Conservation (phyloP, 306 rosid species). For the Urtica urens region DNA sequence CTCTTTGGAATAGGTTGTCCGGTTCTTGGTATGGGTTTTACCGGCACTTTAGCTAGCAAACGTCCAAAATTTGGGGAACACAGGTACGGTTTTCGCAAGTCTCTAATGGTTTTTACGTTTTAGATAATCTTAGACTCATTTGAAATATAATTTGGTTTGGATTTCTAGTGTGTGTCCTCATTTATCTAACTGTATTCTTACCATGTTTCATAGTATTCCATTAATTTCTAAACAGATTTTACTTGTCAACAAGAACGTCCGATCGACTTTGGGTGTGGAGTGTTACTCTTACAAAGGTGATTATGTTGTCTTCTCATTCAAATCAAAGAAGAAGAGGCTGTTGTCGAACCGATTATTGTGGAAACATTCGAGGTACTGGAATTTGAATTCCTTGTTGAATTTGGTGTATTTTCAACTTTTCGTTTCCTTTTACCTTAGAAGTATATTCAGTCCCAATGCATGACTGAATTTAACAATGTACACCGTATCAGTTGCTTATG, state of each 20-base stretch:
- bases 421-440: too few species aligned
- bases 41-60: slow-evolving; percentile 57
- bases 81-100: slow-evolving; percentile 31
- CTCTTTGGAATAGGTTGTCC: slow-evolving; percentile 48
- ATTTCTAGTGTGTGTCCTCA: too few species aligned
- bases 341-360: slow-evolving; percentile 96
- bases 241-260: slow-evolving; percentile 76
- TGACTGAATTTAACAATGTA: slow-evolving; percentile 8
- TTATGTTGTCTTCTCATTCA: too few species aligned
- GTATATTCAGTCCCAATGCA: too few species aligned
- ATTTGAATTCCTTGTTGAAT: not conserved
- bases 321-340: too few species aligned
- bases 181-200: too few species aligned
- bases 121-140: too few species aligned
- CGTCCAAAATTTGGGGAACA: slow-evolving; percentile 75
- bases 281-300: slow-evolving; percentile 70
- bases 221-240: slow-evolving; percentile 40
- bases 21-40: slow-evolving; percentile 83
- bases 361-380: slow-evolving; percentile 71
- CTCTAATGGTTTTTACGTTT: too few species aligned
- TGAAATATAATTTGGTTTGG: too few species aligned
- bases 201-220: too few species aligned
- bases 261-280: slow-evolving; percentile 52
- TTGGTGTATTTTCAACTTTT: too few species aligned
- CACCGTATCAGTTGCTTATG: too few species aligned